These are phyloP conservation scores for Ganoderma resinaceum DNA, from an alignment of 1,284 basidiomycete genomes.

Conservation along the genomic window DNA sequence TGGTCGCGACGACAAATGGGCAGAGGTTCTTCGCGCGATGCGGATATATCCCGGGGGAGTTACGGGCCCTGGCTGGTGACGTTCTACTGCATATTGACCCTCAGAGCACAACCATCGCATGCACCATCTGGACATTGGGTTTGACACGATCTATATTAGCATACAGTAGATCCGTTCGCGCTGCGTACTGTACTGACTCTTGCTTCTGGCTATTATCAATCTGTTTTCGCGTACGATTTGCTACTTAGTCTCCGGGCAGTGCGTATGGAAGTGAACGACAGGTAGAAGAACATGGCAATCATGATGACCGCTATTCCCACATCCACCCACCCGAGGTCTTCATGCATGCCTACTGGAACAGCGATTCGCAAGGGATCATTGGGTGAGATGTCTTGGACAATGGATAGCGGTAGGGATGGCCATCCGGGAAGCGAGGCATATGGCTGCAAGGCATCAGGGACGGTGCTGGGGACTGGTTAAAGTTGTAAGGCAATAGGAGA, in stretches of 20 bases:
- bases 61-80: neutral
- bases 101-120: slow-evolving; percentile 18
- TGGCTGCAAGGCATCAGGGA: slow-evolving; percentile 27
- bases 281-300: slow-evolving; percentile 47
- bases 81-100: slow-evolving; percentile 18
- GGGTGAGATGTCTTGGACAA: slow-evolving; percentile 21
- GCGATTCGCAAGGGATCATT: slow-evolving; percentile 21
- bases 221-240: slow-evolving; percentile 29
- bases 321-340: slow-evolving; percentile 50
- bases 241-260: slow-evolving; percentile 32
- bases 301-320: slow-evolving; percentile 49
- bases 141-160: slow-evolving; percentile 35
- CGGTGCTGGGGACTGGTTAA: neutral
- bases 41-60: neutral
- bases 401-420: slow-evolving; percentile 8
- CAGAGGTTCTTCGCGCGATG: neutral
- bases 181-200: slow-evolving; percentile 39
- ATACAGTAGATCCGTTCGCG: slow-evolving; percentile 37
- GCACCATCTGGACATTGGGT: slow-evolving; percentile 34
- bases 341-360: slow-evolving; percentile 48
- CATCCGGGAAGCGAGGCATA: slow-evolving; percentile 29
- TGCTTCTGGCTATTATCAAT: slow-evolving; percentile 33
- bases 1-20: neutral
- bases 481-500: neutral
- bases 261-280: slow-evolving; percentile 36